Percentiles rank a stretch among this genome's conserved stretches.
Evolutionary conservation across 2,329 filamentous ascomycete genomes (phyloP).

Genomic region (Epichloe baconii): DNA sequence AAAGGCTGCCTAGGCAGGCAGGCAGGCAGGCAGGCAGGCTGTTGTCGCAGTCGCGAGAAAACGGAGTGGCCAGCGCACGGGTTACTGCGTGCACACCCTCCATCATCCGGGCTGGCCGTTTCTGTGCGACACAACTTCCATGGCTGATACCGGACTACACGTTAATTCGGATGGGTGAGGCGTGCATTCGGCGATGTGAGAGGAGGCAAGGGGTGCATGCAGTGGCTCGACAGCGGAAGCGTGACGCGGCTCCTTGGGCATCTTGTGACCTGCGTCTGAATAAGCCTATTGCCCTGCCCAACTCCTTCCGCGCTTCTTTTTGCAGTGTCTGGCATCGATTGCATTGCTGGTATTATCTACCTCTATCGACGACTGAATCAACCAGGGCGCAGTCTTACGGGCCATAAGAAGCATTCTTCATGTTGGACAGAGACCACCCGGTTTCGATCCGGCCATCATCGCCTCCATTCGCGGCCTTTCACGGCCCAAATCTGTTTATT

Average conservation of each 20-base stretch:
- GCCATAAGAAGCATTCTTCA: too few species aligned
- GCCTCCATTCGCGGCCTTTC: not conserved
- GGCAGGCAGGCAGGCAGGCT: too few species aligned
- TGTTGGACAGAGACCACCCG: too few species aligned
- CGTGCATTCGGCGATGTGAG: not conserved
- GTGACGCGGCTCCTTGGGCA: slow-evolving; percentile 1
- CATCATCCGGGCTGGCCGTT: not conserved
- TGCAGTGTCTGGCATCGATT: too few species aligned
- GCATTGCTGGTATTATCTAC: too few species aligned
- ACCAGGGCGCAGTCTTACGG: too few species aligned
- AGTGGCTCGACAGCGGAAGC: not conserved
- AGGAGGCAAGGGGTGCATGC: not conserved
- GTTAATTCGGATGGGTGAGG: not conserved
- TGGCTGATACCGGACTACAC: not conserved
- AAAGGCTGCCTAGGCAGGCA: too few species aligned
- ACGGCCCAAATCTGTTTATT: not conserved
- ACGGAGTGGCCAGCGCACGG: not conserved
- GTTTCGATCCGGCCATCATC: not conserved
- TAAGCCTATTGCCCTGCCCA: slow-evolving; percentile 1
- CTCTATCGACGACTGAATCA: too few species aligned
- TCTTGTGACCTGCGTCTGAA: slow-evolving; percentile 4
- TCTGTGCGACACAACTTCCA: not conserved
- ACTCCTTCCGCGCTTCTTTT: not conserved
- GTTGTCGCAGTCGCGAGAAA: not conserved
- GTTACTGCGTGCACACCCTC: slow-evolving; percentile 1